Base-by-base conservation (phyloP, 1,284 basidiomycete genomes). In the Tylopilus sp. region DNA sequence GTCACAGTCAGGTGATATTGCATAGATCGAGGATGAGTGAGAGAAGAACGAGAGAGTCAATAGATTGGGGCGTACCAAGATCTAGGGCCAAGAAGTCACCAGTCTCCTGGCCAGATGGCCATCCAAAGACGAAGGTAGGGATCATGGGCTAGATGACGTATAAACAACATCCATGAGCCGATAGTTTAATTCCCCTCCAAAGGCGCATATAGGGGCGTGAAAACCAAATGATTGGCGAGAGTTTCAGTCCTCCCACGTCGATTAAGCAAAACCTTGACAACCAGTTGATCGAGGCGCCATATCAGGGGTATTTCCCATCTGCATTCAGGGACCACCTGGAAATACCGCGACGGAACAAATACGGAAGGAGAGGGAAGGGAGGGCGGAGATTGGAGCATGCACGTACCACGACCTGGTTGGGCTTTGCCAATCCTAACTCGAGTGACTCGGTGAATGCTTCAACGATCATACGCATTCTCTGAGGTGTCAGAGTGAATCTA, bases 71-170 rank as follows among this genome's bases (percentile, higher is more conserved):
- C 78, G 60, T 60, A 82, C 95, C 96, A 42, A 99, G 85, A 71
- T 99, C 97, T 44, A 99, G 74, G 3, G 97, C 93, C 44, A 99
- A 84, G 70, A 79, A 97, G 46, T 96, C 89, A 36, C 97, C 97
- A 12, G 74, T 76, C 73, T 99, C 96, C 48, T 91, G 69, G 4
- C 96, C 93, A 8, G 85, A 81, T 15, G 96, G 97, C 89, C 93
- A 99, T 36, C 93, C 95, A 64, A 99, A 98, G 47, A 99, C 96
- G 69, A 78, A 99, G 1, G 96, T 94, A 5, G 97, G 96, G 49
- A 98, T 90, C 95, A 92, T 93, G 19, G 89, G 91, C 87, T 90
- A 58, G n/a, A 55, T 5, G 35, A 55, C 19, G 35, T 41, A 31
- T 21, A 44, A 57, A 51, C 41, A 43, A 36, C 39, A 52, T 23